Conservation (phyloP, 2,329 filamentous ascomycete species). For the Fusarium pseudograminearum region DNA sequence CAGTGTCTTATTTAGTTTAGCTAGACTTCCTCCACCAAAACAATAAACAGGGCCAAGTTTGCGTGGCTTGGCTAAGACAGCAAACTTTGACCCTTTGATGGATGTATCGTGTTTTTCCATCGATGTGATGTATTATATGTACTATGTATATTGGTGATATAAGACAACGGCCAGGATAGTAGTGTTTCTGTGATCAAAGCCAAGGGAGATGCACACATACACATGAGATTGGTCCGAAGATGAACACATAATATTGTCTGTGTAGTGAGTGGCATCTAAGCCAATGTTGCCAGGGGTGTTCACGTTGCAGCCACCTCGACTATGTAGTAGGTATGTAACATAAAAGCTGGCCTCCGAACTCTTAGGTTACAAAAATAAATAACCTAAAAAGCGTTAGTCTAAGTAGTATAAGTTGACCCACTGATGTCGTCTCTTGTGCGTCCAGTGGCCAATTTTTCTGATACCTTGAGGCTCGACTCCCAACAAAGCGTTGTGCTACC, state of each 20-base stretch:
- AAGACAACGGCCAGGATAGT: background rate
- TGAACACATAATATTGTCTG: background rate
- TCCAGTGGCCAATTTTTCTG: too few relatives aligned
- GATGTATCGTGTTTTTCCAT: background rate
- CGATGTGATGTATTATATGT: constrained; percentile 1
- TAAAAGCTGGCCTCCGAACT: too few relatives aligned
- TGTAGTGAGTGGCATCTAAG: background rate
- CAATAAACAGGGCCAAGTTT: constrained; percentile 47
- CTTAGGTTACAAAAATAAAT: too few relatives aligned
- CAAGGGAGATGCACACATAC: background rate
- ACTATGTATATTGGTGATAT: background rate
- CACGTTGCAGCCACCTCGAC: background rate
- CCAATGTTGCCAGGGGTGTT: background rate
- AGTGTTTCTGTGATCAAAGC: background rate
- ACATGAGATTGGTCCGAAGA: background rate
- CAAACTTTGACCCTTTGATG: constrained; percentile 20
- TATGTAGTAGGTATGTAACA: too few relatives aligned
- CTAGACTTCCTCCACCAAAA: constrained; percentile 54
- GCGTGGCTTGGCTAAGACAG: constrained; percentile 48
- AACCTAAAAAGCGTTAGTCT: too few relatives aligned
- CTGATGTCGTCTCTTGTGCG: too few relatives aligned
- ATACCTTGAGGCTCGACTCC: background rate
- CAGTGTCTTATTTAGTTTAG: constrained; percentile 51
- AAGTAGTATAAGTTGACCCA: too few relatives aligned
- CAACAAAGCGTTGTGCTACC: background rate